These are phyloP conservation scores for Bacidia rubella DNA, from an alignment of 495 filamentous ascomycete species.

Conservation along the genomic window DNA sequence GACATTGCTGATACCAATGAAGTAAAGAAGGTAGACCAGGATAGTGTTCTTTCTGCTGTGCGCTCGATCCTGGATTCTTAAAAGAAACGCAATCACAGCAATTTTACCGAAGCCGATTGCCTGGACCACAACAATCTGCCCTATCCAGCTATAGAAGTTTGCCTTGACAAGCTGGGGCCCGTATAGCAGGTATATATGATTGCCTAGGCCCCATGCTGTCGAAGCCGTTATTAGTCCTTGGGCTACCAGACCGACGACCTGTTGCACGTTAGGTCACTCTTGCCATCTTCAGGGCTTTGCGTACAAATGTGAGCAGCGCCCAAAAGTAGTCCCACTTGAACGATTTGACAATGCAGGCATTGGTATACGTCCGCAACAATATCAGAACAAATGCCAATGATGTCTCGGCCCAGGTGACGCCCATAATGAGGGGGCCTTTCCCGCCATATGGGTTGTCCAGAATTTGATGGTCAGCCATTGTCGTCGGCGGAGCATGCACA, in stretches of 20 bases:
- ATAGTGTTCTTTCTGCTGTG: conserved; percentile 14
- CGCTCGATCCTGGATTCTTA: conserved; percentile 21
- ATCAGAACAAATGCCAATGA: conserved; percentile 18
- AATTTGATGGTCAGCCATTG: conserved; percentile 1
- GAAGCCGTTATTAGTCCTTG: conserved; percentile 19
- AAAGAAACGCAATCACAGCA: conserved; percentile 24
- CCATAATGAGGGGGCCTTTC: conserved; percentile 19
- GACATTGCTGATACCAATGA: conserved; percentile 18
- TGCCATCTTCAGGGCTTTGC: conserved; percentile 1
- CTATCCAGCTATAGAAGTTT: conserved; percentile 24
- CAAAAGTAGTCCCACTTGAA: conserved; percentile 23
- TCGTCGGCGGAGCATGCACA: too few species aligned
- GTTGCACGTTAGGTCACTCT: not conserved
- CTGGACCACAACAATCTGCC: conserved; percentile 21
- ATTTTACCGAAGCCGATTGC: conserved; percentile 19
- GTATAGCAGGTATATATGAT: conserved; percentile 17
- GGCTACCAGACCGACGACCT: conserved; percentile 14
- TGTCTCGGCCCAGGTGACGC: conserved; percentile 21
- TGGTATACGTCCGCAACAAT: conserved; percentile 19
- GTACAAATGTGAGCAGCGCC: conserved; percentile 21
- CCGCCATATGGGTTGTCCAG: conserved; percentile 13
- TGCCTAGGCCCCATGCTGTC: conserved; percentile 20
- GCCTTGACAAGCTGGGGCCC: conserved; percentile 11
- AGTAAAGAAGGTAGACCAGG: conserved; percentile 14
- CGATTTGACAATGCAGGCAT: conserved; percentile 6